Conservation (phyloP, 176 grass and related monocot genomes). For the Ampelocalamus luodianensis region DNA sequence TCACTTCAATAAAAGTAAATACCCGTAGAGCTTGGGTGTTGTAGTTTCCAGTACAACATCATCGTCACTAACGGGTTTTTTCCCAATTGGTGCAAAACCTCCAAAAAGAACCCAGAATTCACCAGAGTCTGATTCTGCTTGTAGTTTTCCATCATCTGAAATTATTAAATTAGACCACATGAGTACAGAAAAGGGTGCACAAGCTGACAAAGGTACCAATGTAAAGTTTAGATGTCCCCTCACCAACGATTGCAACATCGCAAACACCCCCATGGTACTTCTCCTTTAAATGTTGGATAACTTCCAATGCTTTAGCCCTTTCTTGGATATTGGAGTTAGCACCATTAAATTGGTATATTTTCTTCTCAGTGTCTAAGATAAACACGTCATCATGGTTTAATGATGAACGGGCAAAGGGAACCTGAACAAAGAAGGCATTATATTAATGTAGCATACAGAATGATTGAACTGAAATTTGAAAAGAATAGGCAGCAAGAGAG, state of each 20-base stretch:
- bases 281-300: conserved; percentile 94
- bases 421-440: conserved; percentile 57
- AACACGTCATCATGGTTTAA: conserved; percentile 99
- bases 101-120: conserved; percentile 97
- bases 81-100: conserved; percentile 95
- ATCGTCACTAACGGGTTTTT: conserved; percentile 70
- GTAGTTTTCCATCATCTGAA: conserved; percentile 90
- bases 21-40: conserved; percentile 83
- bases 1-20: conserved; percentile 17
- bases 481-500: conserved; percentile 21
- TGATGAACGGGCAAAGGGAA: conserved; percentile 91
- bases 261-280: conserved; percentile 85
- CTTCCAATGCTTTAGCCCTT: conserved; percentile 95
- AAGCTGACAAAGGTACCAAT: neutral
- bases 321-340: conserved; percentile 99
- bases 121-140: conserved; percentile 90
- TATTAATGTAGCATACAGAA: conserved; percentile 31
- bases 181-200: conserved; percentile 20
- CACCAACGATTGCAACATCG: conserved; percentile 90
- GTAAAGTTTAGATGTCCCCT: conserved; percentile 23
- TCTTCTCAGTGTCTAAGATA: conserved; percentile 85
- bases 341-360: conserved; percentile 98
- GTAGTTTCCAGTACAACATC: conserved; percentile 78
- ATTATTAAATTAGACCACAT: conserved; percentile 31
- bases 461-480: conserved; percentile 23